phyloP scores from a whole-genome alignment of 1,284 basidiomycete species.

The Ceratobasidium sp. region DNA sequence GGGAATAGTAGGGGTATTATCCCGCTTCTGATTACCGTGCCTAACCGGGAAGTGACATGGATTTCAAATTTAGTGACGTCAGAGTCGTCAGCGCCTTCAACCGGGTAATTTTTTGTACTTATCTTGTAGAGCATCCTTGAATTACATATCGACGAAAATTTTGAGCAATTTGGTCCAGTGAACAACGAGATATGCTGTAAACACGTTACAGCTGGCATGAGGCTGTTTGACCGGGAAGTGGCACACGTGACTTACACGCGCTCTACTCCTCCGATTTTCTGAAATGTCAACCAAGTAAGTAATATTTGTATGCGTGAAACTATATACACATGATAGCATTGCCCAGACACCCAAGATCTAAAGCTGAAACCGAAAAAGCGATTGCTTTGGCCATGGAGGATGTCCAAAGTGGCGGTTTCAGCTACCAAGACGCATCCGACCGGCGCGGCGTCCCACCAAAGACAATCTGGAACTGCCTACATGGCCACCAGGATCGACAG shows the following conservation, averaged over 20 bases:
- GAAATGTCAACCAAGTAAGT: conserved; percentile 6
- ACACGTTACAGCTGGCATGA: not conserved
- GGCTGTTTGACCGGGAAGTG: conserved; percentile 10
- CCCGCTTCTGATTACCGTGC: conserved; percentile 22
- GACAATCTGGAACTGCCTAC: not conserved
- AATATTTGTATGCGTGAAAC: not conserved
- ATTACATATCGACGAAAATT: not conserved
- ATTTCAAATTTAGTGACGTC: not conserved
- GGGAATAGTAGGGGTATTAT: too few relatives aligned
- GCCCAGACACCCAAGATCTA: not conserved
- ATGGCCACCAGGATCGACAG: conserved; percentile 11
- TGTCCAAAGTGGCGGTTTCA: not conserved
- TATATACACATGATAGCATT: not conserved
- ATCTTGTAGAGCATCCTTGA: not conserved
- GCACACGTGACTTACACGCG: not conserved
- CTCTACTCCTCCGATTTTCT: not conserved
- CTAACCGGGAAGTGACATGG: conserved; percentile 16
- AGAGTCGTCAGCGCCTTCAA: not conserved
- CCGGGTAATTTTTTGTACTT: not conserved
- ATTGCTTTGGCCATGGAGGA: not conserved
- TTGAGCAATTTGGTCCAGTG: not conserved
- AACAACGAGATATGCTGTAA: not conserved
- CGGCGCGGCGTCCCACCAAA: conserved; percentile 3
- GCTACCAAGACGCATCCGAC: conserved; percentile 6
- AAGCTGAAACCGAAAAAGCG: not conserved